Base-by-base conservation (phyloP, 2,329 filamentous ascomycete genomes). In the Hymenoscyphus occultus region DNA sequence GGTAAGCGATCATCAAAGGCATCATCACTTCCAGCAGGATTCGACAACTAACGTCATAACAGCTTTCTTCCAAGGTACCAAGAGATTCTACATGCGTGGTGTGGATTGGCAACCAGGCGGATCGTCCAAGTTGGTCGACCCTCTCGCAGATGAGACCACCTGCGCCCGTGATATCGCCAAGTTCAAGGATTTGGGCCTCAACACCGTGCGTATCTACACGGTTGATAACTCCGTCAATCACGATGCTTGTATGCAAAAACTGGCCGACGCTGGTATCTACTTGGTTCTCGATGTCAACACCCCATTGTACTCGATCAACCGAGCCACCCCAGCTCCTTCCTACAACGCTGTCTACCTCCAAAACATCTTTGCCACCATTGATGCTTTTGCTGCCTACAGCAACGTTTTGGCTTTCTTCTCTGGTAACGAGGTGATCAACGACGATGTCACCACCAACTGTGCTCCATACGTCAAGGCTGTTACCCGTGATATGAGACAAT, bases 301-400 rank as follows among this genome's bases (percentile, higher is more conserved):
- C n/a, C 88, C 88, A 67, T 82, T 85, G 68, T 90, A 90, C 80
- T 90, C 88, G 2, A 77, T 91, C 76, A 89, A 89, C 80, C 84
- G 88, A 67, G 82, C 78, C 59, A 77, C 83, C 19, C 87, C 87
- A 59, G 78, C 78, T 65, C 69, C 75, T 16, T 90, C 88, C 1
- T 91, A 91, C 83, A 91, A 90, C 77, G 81, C 83, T 67, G 84
- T 84, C 65, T 91, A 91, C 76, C 81, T 91, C 14, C 88, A 90
- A 79, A 87, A 83, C 77, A 77, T 91, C 75, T 91, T 91, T 76
- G 86, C 88, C 12, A 90, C 88, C 57, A 83, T 91, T 67, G 88
- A 90, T 76, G 83, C 81, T 66, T 90, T 91, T 75, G 80, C 82
- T 65, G 82, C 84, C 69, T 91, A 90, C 78, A 78, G 80, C 76